Base-by-base conservation (phyloP, 2,329 filamentous ascomycete species). In the Zymoseptoria tritici region DNA sequence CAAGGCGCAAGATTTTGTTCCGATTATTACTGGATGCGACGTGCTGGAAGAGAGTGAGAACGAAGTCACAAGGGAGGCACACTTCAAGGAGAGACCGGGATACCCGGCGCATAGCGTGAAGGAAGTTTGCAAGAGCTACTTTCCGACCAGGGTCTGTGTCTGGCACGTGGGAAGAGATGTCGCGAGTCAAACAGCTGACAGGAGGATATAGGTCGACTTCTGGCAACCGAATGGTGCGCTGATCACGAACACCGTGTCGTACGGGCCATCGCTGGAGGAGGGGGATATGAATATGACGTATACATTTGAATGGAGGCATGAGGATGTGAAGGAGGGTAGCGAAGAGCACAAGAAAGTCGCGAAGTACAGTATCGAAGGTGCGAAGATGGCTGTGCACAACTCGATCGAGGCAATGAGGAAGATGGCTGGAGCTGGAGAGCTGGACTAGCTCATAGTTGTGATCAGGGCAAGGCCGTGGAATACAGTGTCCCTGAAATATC, bases 221-320 rank as follows among this genome's bases (percentile, higher is more conserved):
- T 67, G 73, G 54, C 76, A 78, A 55, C 69, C 75, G 9, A 71
- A 75, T 56, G 79, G 77, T 6, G 72, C 74, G 3, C 61, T 74
- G 9, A 75, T 81, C 42, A 74, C 72, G 36, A 80, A 81, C 57
- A 74, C 78, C 21, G 67, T 80, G 22, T 76, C 73, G 0, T 69
- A 75, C 56, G 77, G 75, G 1, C 65, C 73, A 5, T 67, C 65
- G 2, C 67, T 73, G 36, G 65, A 64, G 13, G 68, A 68, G 13
- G 61, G 66, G 8, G 75, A 77, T 54, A 64, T 77, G 56, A 64
- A 74, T 42, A 75, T 81, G 74, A 80, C 77, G 11, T 81, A 79
- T 61, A 74, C 72, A 21, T 80, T 80, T 66, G 75, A 79, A 60
- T 76, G 75, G 67, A 64, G 67, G 19, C 63, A 74, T 52, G 71